Evolutionary conservation across 176 grass and related monocot genomes (phyloP).

Genomic region (Ensete glaucum): DNA sequence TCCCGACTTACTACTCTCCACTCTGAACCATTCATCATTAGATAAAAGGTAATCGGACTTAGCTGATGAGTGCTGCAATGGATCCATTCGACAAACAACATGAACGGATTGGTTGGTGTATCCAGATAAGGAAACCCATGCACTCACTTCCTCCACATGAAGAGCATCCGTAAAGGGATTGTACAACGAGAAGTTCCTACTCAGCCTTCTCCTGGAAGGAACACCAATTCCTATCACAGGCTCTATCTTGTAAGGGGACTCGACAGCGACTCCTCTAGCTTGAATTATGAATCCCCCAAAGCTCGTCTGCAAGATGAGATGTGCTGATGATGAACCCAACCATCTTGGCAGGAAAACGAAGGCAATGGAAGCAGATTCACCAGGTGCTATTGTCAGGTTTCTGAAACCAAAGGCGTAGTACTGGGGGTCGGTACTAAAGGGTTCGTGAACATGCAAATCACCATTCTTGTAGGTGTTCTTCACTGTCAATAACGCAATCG

Average conservation of each 20-base stretch:
- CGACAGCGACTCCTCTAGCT: slow-evolving; percentile 53
- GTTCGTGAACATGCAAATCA: slow-evolving; percentile 54
- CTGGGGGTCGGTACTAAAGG: slow-evolving; percentile 71
- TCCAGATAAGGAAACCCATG: slow-evolving; percentile 68
- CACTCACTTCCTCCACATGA: slow-evolving; percentile 57
- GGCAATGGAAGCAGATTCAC: slow-evolving; percentile 50
- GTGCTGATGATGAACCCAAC: slow-evolving; percentile 55
- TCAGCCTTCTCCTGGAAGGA: slow-evolving; percentile 35
- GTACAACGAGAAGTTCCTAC: slow-evolving; percentile 67
- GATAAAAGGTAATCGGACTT: slow-evolving; percentile 26
- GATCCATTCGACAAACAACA: slow-evolving; percentile 50
- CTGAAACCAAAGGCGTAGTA: slow-evolving; percentile 70
- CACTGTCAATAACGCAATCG: slow-evolving; percentile 53
- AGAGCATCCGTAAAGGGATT: slow-evolving; percentile 74
- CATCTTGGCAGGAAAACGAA: slow-evolving; percentile 81
- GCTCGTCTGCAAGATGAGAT: slow-evolving; percentile 82
- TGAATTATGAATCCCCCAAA: slow-evolving; percentile 87
- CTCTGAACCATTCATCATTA: slow-evolving; percentile 46
- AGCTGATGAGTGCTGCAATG: slow-evolving; percentile 17
- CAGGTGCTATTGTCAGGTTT: slow-evolving; percentile 49
- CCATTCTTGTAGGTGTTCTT: slow-evolving; percentile 52
- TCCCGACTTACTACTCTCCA: slow-evolving; percentile 33
- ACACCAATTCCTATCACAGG: slow-evolving; percentile 53
- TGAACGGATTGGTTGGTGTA: slow-evolving; percentile 50
- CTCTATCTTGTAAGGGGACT: slow-evolving; percentile 62